These are phyloP conservation scores for Colletotrichum somersetense DNA, from an alignment of 2,329 filamentous ascomycete species.

Conservation along the genomic window DNA sequence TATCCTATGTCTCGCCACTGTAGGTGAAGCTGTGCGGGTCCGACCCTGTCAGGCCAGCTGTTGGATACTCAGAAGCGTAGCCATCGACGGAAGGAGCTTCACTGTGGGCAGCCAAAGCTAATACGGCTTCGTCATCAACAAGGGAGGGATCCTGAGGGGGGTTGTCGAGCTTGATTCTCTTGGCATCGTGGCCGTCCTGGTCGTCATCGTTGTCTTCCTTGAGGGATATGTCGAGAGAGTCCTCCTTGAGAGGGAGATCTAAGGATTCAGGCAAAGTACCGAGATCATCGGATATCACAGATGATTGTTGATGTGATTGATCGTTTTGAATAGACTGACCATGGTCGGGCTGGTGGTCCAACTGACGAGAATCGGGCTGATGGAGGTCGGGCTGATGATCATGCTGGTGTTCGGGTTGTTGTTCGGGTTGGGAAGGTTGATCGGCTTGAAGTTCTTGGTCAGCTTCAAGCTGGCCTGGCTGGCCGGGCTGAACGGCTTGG, in stretches of 20 bases:
- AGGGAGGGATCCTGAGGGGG: constrained; percentile 52
- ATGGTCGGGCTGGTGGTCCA: constrained; percentile 7
- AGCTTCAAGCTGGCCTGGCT: constrained; percentile 13
- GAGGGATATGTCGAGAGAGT: constrained; percentile 45
- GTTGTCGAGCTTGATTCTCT: constrained; percentile 50
- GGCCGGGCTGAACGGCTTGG: not conserved
- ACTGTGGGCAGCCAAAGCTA: constrained; percentile 62
- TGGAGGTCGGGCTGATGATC: not conserved
- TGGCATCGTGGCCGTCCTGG: constrained; percentile 37
- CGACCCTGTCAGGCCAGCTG: constrained; percentile 31
- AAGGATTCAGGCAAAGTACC: constrained; percentile 26
- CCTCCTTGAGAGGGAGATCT: constrained; percentile 36
- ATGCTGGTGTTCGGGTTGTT: not conserved
- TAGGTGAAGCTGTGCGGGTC: constrained; percentile 54
- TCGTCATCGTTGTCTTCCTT: constrained; percentile 48
- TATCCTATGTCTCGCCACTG: constrained; percentile 52
- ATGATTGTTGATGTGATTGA: not conserved
- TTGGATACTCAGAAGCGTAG: constrained; percentile 59
- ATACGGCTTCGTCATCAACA: constrained; percentile 63
- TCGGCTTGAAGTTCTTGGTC: constrained; percentile 24
- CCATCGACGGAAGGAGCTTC: constrained; percentile 52
- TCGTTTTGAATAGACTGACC: constrained; percentile 13
- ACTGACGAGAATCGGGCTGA: constrained; percentile 6
- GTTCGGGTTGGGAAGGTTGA: constrained; percentile 34
- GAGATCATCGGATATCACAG: constrained; percentile 24